These are phyloP conservation scores for Cotoneaster glaucophyllus DNA, from an alignment of 306 rosid genomes.

Conservation along the genomic window DNA sequence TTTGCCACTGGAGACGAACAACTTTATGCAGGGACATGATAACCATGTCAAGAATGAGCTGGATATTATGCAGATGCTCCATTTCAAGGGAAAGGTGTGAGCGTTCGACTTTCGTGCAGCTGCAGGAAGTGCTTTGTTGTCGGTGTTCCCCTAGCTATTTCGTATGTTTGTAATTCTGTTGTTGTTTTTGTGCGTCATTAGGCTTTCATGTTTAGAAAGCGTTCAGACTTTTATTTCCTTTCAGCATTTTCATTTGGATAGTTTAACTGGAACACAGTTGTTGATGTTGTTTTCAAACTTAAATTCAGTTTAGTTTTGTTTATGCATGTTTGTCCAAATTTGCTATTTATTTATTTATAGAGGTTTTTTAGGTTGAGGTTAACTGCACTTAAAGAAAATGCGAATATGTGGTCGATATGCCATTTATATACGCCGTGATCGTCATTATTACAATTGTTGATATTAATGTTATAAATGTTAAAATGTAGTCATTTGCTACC, in stretches of 20 bases:
- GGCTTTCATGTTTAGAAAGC: neutral
- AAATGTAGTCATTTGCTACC: too few species aligned
- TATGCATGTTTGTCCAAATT: neutral
- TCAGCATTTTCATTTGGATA: neutral
- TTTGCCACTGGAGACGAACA: constrained; percentile 17
- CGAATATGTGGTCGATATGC: too few species aligned
- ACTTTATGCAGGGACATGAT: constrained; percentile 17
- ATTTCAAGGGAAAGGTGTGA: neutral
- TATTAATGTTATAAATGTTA: too few species aligned
- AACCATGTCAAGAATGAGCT: constrained; percentile 23
- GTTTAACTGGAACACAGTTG: neutral
- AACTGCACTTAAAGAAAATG: too few species aligned
- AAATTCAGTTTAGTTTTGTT: neutral
- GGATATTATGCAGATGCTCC: constrained; percentile 33
- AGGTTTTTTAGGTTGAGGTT: too few species aligned
- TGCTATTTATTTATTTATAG: neutral
- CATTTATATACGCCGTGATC: too few species aligned
- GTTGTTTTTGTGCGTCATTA: neutral
- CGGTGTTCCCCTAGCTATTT: too few species aligned
- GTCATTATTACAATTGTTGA: too few species aligned
- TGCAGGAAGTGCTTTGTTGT: too few species aligned
- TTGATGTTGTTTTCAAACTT: neutral
- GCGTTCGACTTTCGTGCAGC: too few species aligned
- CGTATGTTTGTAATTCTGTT: neutral
- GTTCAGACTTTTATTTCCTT: neutral